Evolutionary conservation across 139 green algal genomes (phyloP).

Genomic region (Tetradesmus obliquus): DNA sequence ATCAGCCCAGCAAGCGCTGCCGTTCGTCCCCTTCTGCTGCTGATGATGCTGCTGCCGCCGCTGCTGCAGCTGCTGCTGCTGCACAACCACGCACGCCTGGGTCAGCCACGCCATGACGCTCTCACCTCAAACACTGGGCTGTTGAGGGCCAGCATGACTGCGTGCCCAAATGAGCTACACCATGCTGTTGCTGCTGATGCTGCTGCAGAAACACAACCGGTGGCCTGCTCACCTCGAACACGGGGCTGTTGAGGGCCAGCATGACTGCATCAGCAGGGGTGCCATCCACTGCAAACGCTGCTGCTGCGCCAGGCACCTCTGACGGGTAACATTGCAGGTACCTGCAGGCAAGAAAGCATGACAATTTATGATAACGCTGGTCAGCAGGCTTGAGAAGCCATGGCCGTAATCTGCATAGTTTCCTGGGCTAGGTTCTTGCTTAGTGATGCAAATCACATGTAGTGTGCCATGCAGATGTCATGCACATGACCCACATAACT

Average conservation of each 20-base stretch:
- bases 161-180: not conserved
- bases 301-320: slow-evolving; percentile 35
- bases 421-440: no score
- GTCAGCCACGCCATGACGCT: not conserved
- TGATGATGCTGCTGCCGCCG: not conserved
- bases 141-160: slow-evolving; percentile 67
- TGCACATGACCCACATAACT: no score
- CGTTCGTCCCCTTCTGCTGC: no score
- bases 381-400: no score
- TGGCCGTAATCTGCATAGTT: no score
- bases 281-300: slow-evolving; percentile 58
- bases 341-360: not conserved
- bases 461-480: no score
- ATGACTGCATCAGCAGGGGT: slow-evolving; percentile 66
- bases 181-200: not conserved
- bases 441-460: no score
- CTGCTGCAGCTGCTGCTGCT: not conserved
- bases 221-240: slow-evolving; percentile 15
- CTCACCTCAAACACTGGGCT: slow-evolving; percentile 39
- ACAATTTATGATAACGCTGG: no score
- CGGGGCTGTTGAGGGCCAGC: slow-evolving; percentile 62
- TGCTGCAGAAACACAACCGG: not conserved
- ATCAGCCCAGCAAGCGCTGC: no score
- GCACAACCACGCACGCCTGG: no score
- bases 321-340: slow-evolving; percentile 35